phyloP scores from a whole-genome alignment of 2,329 filamentous ascomycete genomes.

The Neophaeococcomyces mojaviensis region DNA sequence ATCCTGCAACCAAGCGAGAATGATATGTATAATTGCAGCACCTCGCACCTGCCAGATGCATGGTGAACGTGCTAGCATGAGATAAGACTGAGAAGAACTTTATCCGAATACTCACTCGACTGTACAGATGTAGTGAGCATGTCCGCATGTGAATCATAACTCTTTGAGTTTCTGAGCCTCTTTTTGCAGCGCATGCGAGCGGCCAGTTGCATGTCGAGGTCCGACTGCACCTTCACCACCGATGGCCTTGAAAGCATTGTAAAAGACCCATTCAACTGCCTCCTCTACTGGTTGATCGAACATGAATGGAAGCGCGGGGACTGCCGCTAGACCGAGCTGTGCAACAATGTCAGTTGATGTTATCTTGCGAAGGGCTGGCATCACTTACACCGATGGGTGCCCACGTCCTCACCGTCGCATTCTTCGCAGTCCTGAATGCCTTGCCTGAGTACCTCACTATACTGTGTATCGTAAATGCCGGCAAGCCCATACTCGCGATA shows the following conservation, averaged over 20 bases:
- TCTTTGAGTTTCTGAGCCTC: slow-evolving; percentile 17
- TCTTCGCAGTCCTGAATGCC: slow-evolving; percentile 79
- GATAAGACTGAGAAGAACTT: no score
- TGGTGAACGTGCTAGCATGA: no score
- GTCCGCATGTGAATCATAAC: slow-evolving; percentile 11
- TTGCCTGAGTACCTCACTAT: slow-evolving; percentile 82
- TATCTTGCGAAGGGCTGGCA: background rate
- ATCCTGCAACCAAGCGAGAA: no score
- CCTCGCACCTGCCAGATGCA: no score
- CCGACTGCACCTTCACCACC: slow-evolving; percentile 56
- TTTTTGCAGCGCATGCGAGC: slow-evolving; percentile 14
- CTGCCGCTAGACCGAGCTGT: slow-evolving; percentile 51
- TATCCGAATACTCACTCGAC: no score
- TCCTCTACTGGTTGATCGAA: slow-evolving; percentile 77
- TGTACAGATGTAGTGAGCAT: no score
- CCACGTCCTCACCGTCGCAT: slow-evolving; percentile 69
- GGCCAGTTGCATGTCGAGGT: slow-evolving; percentile 18
- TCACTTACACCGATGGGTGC: slow-evolving; percentile 76
- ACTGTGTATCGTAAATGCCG: slow-evolving; percentile 87
- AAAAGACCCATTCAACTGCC: slow-evolving; percentile 83
- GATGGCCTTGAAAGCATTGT: slow-evolving; percentile 67
- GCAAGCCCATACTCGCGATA: slow-evolving; percentile 85
- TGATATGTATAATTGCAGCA: no score
- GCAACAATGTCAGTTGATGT: slow-evolving; percentile 1
- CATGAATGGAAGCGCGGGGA: slow-evolving; percentile 27